Evolutionary conservation across 441 rosid genomes (phyloP), one percentile per base, ranked within the genome.

Genomic region (Eugenia klotzschiana): DNA sequence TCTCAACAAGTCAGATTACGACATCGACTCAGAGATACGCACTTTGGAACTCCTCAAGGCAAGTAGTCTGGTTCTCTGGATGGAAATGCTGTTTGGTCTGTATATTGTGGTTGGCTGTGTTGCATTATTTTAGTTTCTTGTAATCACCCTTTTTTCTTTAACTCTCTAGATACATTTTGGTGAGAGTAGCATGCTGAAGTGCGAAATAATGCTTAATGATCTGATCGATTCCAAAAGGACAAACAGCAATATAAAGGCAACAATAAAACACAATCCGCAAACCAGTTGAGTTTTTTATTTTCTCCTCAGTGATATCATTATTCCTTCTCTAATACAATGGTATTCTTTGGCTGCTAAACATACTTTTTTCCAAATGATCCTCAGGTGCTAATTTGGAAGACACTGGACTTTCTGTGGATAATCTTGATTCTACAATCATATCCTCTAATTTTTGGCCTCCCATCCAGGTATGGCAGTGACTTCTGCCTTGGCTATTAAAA

Each of bases 401-500:
- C 86, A 60, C 84, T 81, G 96, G 90, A 79, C 82, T 86, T 79
- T 91, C 93, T 87, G 85, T 90, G 84, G 97, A 92, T 88, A 90
- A 89, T 82, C 89, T 97, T 84, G 89, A 92, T 90, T 93, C 98
- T 27, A 94, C 98, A 51, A 94, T 97, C 86, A 91, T 94, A 88
- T 97, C 99, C 84, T 92, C 95, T 37, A 97, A 95, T 87, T 97
- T 94, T 88, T 97, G 98, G 98, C 99, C 98, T 84, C 97, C 98
- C 74, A 95, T 97, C 87, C 99, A 94, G 98, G 98, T 94, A 83
- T 15, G 26, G 37, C 77, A 18, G 14, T 64, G 46, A 33, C 77
- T 69, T 69, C 46, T 69, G 77, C 77, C 22, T 20, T 69, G 5
- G 15, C 15, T 69, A 8, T 37, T 37, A 69, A 69, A 64, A 69